Evolutionary conservation across 371 early-diverging fungal genomes (phyloP).

Genomic region (Rhizomucor miehei): DNA sequence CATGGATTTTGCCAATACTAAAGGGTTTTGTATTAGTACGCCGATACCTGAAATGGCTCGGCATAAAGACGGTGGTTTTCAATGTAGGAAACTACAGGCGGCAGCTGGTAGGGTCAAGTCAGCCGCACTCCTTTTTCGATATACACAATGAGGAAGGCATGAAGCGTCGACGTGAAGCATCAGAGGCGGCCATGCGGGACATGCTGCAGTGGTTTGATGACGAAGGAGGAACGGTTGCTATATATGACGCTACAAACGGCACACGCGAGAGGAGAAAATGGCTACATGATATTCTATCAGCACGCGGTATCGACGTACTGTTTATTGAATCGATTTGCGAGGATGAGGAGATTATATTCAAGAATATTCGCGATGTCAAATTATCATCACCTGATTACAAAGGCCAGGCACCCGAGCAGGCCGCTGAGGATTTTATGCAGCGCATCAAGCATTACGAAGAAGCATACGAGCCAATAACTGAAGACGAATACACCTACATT

Average conservation of each 20-base stretch:
- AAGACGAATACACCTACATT: conserved; percentile 70
- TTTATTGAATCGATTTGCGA: conserved; percentile 95
- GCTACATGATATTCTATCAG: conserved; percentile 62
- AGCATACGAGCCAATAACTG: conserved; percentile 83
- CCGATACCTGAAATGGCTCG: conserved; percentile 93
- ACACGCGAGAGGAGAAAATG: conserved; percentile 75
- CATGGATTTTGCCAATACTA: conserved; percentile 1
- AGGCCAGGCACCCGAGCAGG: conserved; percentile 68
- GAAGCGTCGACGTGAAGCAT: conserved; percentile 75
- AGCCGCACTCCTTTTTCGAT: conserved; percentile 89
- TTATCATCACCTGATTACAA: conserved; percentile 91
- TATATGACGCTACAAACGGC: conserved; percentile 97
- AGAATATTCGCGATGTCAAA: conserved; percentile 93
- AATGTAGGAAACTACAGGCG: conserved; percentile 95
- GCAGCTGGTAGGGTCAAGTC: conserved; percentile 76
- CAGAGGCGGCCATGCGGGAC: conserved; percentile 81
- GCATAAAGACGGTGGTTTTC: conserved; percentile 87
- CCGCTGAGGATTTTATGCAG: conserved; percentile 83
- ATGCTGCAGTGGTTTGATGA: conserved; percentile 89
- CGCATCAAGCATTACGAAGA: conserved; percentile 89
- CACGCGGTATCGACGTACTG: conserved; percentile 80
- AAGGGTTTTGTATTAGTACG: not conserved
- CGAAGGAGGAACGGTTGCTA: conserved; percentile 77
- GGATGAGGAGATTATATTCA: conserved; percentile 76
- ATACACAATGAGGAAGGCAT: conserved; percentile 72